These are phyloP conservation scores for Skeletonema menzelii DNA, from an alignment of 108 stramenopile genomes.

Conservation along the genomic window DNA sequence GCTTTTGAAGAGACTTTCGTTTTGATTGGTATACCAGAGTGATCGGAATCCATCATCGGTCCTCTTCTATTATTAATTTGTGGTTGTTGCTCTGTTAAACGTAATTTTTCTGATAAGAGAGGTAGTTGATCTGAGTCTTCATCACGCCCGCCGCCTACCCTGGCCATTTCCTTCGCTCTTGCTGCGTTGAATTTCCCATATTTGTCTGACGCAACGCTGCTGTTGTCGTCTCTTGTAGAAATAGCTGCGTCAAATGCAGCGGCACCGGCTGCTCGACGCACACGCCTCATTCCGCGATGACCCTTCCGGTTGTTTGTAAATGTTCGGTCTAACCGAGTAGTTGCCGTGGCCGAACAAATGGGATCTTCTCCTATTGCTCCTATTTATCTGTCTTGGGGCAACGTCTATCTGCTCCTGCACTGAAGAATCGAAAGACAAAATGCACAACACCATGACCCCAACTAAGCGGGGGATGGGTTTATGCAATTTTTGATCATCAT, in stretches of 20 bases:
- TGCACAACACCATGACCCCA: too few species aligned
- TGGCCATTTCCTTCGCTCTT: background rate
- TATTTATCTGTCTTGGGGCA: too few species aligned
- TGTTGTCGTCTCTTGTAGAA: background rate
- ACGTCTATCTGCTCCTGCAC: too few species aligned
- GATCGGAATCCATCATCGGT: background rate
- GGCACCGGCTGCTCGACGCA: conserved; percentile 3
- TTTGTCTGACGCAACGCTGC: background rate
- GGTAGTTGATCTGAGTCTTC: background rate
- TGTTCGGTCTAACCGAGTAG: too few species aligned
- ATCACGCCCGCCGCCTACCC: background rate
- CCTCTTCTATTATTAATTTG: background rate
- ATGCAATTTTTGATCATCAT: too few species aligned
- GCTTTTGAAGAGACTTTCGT: background rate
- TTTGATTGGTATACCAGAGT: background rate
- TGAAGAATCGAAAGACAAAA: too few species aligned
- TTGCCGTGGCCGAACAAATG: too few species aligned
- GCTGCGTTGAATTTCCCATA: background rate
- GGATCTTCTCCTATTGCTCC: too few species aligned
- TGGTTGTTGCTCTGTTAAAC: background rate
- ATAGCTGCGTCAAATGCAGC: background rate
- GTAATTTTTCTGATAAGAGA: conserved; percentile 9
- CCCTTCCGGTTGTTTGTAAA: too few species aligned
- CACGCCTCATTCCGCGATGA: conserved; percentile 5
- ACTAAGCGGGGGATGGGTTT: too few species aligned